phyloP scores from a whole-genome alignment of 495 filamentous ascomycete species.

The Neurospora tetrasperma region DNA sequence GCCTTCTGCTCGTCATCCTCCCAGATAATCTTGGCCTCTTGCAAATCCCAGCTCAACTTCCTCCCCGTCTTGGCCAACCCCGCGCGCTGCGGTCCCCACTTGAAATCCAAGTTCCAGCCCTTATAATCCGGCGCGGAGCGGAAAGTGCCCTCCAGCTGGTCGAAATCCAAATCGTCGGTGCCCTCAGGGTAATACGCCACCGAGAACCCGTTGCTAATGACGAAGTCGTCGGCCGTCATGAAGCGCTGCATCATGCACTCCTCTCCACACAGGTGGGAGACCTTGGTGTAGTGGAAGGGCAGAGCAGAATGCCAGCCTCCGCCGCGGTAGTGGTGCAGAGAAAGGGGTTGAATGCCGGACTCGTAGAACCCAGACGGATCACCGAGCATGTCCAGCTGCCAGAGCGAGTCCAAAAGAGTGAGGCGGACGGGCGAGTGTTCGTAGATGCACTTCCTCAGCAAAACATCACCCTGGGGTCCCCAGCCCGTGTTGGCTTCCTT shows the following conservation, averaged over 20 bases:
- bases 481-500: conserved; percentile 42
- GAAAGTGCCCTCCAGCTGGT: conserved; percentile 57
- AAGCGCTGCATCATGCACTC: conserved; percentile 57
- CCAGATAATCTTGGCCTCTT: conserved; percentile 25
- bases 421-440: conserved; percentile 50
- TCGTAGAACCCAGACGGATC: conserved; percentile 61
- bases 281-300: conserved; percentile 55
- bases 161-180: conserved; percentile 44
- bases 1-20: conserved; percentile 4
- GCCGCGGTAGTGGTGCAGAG: conserved; percentile 56
- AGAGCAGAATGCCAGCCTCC: conserved; percentile 42
- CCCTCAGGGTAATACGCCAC: conserved; percentile 52
- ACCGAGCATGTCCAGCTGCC: conserved; percentile 56
- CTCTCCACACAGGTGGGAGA: conserved; percentile 52
- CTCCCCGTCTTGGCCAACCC: conserved; percentile 36
- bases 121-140: conserved; percentile 43
- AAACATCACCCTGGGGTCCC: conserved; percentile 52
- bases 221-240: conserved; percentile 51
- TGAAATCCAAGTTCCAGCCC: conserved; percentile 43
- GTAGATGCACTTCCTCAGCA: conserved; percentile 58
- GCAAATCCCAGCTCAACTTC: conserved; percentile 45
- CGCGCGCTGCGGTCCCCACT: conserved; percentile 38
- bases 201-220: conserved; percentile 57
- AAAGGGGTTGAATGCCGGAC: conserved; percentile 52
- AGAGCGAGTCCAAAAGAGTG: conserved; percentile 51